A percentile compares a stretch with the other conserved stretches of the same genome.
Evolutionary conservation across 2,329 filamentous ascomycete species (phyloP).

Genomic region (Ophiocordyceps camponoti-saundersi): DNA sequence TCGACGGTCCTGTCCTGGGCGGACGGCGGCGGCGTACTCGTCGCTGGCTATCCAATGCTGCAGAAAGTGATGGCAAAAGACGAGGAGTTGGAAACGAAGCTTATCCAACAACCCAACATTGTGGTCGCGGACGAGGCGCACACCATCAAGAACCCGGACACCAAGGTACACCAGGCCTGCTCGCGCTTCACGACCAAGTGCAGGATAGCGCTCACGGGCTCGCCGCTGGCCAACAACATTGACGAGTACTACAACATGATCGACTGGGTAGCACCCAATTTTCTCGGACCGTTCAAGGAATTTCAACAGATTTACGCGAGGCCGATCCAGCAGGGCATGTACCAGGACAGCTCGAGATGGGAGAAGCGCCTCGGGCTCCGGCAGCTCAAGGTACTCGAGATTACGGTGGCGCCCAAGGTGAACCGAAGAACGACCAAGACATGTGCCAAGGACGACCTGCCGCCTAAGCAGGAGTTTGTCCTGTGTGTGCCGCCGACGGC

Average conservation of each 20-base stretch:
- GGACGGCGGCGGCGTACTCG: slow-evolving; percentile 48
- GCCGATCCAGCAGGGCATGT: slow-evolving; percentile 59
- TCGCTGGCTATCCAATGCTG: slow-evolving; percentile 62
- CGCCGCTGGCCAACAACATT: slow-evolving; percentile 71
- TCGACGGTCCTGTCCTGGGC: slow-evolving; percentile 41
- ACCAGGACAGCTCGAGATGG: slow-evolving; percentile 36
- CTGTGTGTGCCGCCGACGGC: slow-evolving; percentile 54
- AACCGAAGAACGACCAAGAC: slow-evolving; percentile 52
- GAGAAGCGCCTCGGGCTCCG: slow-evolving; percentile 45
- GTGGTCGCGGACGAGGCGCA: slow-evolving; percentile 82
- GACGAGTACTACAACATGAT: slow-evolving; percentile 77
- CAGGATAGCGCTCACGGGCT: slow-evolving; percentile 73
- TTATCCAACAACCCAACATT: slow-evolving; percentile 48
- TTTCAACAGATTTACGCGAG: slow-evolving; percentile 55
- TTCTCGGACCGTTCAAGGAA: slow-evolving; percentile 49
- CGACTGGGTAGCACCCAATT: slow-evolving; percentile 69
- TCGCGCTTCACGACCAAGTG: slow-evolving; percentile 45
- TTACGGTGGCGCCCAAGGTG: slow-evolving; percentile 61
- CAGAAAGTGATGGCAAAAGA: slow-evolving; percentile 15
- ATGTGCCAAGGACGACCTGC: slow-evolving; percentile 48
- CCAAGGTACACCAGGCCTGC: slow-evolving; percentile 35
- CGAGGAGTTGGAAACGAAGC: slow-evolving; percentile 20
- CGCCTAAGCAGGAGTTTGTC: slow-evolving; percentile 66
- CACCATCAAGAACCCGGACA: slow-evolving; percentile 47
- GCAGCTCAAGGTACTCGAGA: slow-evolving; percentile 53